Evolutionary conservation across 2,329 filamentous ascomycete genomes (phyloP).

Genomic region (Pseudogymnoascus sp.): DNA sequence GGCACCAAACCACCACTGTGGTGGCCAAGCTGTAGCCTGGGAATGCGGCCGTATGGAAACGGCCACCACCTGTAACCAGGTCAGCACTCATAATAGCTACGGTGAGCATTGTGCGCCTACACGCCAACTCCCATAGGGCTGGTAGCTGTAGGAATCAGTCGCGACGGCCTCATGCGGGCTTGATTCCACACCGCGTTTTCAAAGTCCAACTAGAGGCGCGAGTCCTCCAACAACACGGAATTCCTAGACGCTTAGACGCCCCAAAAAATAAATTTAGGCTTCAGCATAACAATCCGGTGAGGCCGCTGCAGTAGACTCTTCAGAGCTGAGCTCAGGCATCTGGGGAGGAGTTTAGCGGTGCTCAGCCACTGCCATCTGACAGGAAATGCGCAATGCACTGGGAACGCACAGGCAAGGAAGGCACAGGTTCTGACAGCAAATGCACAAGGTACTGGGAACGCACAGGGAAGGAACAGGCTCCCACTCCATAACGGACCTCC

Average conservation of each 20-base stretch:
- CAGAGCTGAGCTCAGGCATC: slow-evolving; percentile 3
- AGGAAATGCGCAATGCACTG: not conserved
- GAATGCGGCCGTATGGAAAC: not conserved
- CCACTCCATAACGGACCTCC: too few species aligned
- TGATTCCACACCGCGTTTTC: not conserved
- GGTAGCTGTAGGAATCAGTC: not conserved
- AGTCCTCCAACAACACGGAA: not conserved
- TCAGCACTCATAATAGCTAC: not conserved
- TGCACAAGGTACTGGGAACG: too few species aligned
- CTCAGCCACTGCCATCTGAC: not conserved
- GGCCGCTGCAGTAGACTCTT: not conserved
- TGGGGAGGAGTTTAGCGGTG: not conserved
- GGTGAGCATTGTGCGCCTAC: not conserved
- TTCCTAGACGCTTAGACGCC: not conserved
- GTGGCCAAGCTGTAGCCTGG: not conserved
- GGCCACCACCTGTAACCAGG: not conserved
- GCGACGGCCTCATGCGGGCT: not conserved
- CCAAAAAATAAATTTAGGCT: slow-evolving; percentile 1
- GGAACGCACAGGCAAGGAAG: not conserved
- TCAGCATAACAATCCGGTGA: not conserved
- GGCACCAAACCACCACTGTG: not conserved
- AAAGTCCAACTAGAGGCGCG: slow-evolving; percentile 1
- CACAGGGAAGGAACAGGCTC: too few species aligned
- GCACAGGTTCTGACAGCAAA: not conserved
- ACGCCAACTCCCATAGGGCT: not conserved